Evolutionary conservation across 169 alveolate genomes (phyloP).

Genomic region (Sarcocystis neurona): DNA sequence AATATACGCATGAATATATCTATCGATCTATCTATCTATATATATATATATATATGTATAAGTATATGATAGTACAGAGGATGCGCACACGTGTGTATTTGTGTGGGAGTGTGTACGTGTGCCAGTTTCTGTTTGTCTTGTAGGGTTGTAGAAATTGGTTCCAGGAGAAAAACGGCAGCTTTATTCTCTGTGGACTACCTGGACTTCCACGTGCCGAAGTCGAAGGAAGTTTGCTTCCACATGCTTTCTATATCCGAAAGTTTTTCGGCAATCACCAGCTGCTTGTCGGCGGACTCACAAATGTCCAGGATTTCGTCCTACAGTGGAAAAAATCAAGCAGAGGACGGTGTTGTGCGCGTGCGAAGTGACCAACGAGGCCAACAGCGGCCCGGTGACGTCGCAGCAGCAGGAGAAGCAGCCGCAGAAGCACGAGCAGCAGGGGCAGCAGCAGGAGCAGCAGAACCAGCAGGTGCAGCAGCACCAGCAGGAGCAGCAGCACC

Average conservation of each 20-base stretch:
- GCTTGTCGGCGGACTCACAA: slow-evolving; percentile 95
- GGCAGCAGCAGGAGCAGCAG: too few relatives aligned
- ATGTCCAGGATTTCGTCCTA: slow-evolving; percentile 95
- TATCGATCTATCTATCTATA: neutral
- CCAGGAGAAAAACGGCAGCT: too few relatives aligned
- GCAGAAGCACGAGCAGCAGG: too few relatives aligned
- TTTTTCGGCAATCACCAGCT: slow-evolving; percentile 89
- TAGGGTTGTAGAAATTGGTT: too few relatives aligned
- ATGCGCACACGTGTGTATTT: too few relatives aligned
- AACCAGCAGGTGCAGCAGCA: too few relatives aligned
- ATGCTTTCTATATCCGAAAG: slow-evolving; percentile 87
- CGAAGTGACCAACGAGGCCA: neutral
- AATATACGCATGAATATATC: neutral
- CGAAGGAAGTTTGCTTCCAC: slow-evolving; percentile 92
- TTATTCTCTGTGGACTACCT: slow-evolving; percentile 69
- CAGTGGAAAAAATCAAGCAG: slow-evolving; percentile 17
- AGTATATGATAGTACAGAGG: neutral
- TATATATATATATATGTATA: neutral
- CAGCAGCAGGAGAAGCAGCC: too few relatives aligned
- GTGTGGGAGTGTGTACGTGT: too few relatives aligned
- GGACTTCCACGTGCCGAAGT: slow-evolving; percentile 91
- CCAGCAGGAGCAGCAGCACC: too few relatives aligned
- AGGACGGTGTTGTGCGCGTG: neutral
- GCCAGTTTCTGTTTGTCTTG: too few relatives aligned
- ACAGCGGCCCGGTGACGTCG: too few relatives aligned